Conservation (phyloP, 257 asterid genomes). For the Thymus mandschuricus region DNA sequence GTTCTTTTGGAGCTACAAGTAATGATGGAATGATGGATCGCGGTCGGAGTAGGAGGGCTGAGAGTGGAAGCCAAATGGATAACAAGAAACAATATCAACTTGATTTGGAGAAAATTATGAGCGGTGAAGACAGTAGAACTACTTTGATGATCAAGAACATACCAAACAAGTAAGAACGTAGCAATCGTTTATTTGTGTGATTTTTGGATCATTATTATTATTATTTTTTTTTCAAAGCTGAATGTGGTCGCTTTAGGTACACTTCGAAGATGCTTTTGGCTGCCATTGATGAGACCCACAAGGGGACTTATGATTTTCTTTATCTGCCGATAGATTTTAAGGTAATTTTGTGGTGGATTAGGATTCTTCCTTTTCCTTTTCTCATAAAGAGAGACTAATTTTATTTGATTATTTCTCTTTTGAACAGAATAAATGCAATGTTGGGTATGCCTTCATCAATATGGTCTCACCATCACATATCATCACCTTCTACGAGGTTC, state of each 20-base stretch:
- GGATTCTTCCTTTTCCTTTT: background rate
- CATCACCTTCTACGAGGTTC: constrained; percentile 78
- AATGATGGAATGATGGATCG: constrained; percentile 67
- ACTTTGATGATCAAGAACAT: constrained; percentile 96
- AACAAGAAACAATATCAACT: constrained; percentile 84
- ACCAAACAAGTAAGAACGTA: constrained; percentile 86
- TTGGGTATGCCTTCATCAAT: constrained; percentile 97
- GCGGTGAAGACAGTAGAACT: constrained; percentile 84
- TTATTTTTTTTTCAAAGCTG: background rate
- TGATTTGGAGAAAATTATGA: constrained; percentile 77
- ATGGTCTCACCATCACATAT: constrained; percentile 93
- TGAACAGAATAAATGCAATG: constrained; percentile 94
- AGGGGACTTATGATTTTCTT: constrained; percentile 86
- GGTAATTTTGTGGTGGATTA: constrained; percentile 47
- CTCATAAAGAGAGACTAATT: constrained; percentile 17
- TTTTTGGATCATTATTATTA: background rate
- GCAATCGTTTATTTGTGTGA: constrained; percentile 23
- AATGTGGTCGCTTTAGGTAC: constrained; percentile 55
- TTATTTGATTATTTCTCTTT: background rate
- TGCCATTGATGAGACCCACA: constrained; percentile 89
- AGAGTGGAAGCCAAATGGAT: constrained; percentile 70
- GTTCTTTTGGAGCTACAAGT: constrained; percentile 59
- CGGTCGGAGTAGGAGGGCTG: constrained; percentile 72
- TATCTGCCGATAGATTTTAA: constrained; percentile 95
- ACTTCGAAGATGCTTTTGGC: constrained; percentile 93